These are phyloP conservation scores for Halteria grandinella DNA, from an alignment of 73 alveolate species.

Conservation along the genomic window DNA sequence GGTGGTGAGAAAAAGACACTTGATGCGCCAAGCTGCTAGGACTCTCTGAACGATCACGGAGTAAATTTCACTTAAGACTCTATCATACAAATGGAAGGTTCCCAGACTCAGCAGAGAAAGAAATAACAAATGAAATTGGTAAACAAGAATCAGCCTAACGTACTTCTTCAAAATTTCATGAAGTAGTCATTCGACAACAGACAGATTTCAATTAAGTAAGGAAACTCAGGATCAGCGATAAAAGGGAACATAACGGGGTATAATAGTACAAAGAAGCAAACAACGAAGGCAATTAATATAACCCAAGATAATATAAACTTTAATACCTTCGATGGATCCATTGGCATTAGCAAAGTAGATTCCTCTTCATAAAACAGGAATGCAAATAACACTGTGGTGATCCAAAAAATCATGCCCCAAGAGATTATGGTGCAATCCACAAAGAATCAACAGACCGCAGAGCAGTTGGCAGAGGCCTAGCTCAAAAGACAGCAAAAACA, in stretches of 20 bases:
- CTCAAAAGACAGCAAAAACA: not conserved
- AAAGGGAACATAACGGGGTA: not conserved
- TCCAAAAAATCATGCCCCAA: not conserved
- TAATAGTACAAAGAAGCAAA: no score
- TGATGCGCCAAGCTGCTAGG: not conserved
- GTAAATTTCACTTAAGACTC: not conserved
- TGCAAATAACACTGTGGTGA: not conserved
- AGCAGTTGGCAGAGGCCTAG: not conserved
- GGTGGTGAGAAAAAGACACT: not conserved
- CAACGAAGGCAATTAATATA: no score
- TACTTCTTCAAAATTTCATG: not conserved
- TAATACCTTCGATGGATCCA: no score
- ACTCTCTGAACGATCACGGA: not conserved
- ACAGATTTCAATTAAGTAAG: slow-evolving; percentile 23
- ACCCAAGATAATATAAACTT: no score
- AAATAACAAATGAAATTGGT: no score
- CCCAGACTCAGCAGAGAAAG: no score
- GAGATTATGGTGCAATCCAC: not conserved
- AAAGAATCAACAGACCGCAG: not conserved
- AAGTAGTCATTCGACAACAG: slow-evolving; percentile 3
- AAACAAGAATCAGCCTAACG: no score
- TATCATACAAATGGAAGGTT: not conserved
- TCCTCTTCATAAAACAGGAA: not conserved
- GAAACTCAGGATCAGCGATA: not conserved
- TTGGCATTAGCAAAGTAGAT: no score